Evolutionary conservation across 805 yeast genomes (phyloP).

Genomic region (Lachancea sp.): DNA sequence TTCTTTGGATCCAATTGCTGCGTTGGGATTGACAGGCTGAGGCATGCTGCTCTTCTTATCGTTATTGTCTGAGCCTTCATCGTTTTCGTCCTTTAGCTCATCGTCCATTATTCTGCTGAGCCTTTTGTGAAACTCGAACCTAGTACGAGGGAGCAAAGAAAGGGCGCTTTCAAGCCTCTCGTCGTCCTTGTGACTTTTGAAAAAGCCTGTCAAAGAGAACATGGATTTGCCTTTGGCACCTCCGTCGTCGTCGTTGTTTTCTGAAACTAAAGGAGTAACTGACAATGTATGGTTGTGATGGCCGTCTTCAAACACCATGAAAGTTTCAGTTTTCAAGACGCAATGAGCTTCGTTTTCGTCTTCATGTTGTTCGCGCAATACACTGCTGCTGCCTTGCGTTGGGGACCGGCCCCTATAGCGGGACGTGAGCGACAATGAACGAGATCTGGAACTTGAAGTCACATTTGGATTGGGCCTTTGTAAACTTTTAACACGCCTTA

Average conservation of each 20-base stretch:
- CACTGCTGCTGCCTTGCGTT: not conserved
- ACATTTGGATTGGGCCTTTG: constrained; percentile 3
- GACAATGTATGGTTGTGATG: constrained; percentile 24
- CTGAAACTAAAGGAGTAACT: constrained; percentile 16
- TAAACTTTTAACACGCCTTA: constrained; percentile 9
- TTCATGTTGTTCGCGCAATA: constrained; percentile 3
- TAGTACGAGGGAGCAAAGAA: constrained; percentile 16
- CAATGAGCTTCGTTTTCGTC: constrained; percentile 10
- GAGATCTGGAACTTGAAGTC: constrained; percentile 1
- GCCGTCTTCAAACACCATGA: constrained; percentile 24
- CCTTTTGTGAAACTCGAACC: constrained; percentile 12
- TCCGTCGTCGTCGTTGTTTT: constrained; percentile 11
- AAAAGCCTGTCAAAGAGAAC: constrained; percentile 22
- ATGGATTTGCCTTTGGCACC: constrained; percentile 14
- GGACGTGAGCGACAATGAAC: constrained; percentile 8
- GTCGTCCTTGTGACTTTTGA: constrained; percentile 20
- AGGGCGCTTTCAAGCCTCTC: constrained; percentile 19
- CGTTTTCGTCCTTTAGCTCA: constrained; percentile 10
- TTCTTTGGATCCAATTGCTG: constrained; percentile 47
- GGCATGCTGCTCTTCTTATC: constrained; percentile 17
- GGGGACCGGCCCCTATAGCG: constrained; percentile 7
- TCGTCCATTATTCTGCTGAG: constrained; percentile 12
- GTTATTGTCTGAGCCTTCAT: constrained; percentile 7
- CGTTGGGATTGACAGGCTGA: constrained; percentile 25
- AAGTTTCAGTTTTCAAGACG: constrained; percentile 19